Evolutionary conservation across 164 flowering plant genomes (phyloP).

Genomic region (Brasenia schreberi): DNA sequence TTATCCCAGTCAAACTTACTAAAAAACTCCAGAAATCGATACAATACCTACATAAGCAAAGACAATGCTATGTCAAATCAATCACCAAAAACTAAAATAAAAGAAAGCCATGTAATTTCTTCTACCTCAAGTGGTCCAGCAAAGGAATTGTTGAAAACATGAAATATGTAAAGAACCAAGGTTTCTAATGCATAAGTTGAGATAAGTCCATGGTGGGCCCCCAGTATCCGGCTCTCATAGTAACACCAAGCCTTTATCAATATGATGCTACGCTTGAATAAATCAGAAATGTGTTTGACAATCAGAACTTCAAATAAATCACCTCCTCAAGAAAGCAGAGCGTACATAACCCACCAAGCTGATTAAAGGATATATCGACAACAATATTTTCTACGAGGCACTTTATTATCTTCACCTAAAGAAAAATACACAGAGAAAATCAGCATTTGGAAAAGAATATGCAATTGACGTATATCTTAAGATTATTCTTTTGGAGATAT

Average conservation of each 20-base stretch:
- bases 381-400: constrained; percentile 98
- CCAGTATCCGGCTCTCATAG: constrained; percentile 95
- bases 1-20: too few relatives aligned
- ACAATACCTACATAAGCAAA: too few relatives aligned
- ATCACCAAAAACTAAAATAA: too few relatives aligned
- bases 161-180: constrained; percentile 93
- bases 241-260: constrained; percentile 99
- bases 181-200: constrained; percentile 98
- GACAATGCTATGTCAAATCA: too few relatives aligned
- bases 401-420: constrained; percentile 91
- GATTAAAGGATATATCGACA: constrained; percentile 96
- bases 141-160: constrained; percentile 83
- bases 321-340: constrained; percentile 99
- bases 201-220: constrained; percentile 98
- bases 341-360: constrained; percentile 95
- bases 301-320: background rate
- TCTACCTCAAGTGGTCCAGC: constrained; percentile 94
- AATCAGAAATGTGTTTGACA: constrained; percentile 15
- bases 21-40: too few relatives aligned
- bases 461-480: too few relatives aligned
- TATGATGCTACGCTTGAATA: constrained; percentile 95
- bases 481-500: too few relatives aligned
- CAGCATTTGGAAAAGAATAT: too few relatives aligned
- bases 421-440: constrained; percentile 1
- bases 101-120: background rate